Evolutionary conservation across 208 protist genomes (phyloP), one percentile per base, ranked within the genome.

Genomic region (Histomonas meleagridis): DNA sequence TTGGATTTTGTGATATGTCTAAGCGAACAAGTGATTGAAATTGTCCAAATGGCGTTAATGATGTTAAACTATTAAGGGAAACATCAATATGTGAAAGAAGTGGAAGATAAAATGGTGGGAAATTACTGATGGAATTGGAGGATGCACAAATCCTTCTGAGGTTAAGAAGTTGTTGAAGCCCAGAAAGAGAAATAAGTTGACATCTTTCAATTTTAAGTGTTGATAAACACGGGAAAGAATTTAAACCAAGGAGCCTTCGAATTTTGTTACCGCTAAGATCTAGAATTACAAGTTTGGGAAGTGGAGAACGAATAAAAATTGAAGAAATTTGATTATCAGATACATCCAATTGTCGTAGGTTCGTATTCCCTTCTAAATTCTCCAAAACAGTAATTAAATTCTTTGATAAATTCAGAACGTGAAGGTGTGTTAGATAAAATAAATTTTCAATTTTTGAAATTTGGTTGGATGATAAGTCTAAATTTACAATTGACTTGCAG

Each of bases 361-460:
- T 51, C 14, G 55, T 46, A 28, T 48, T 23, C 9, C 76, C 76
- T 86, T 86, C 76, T 0, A 86, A 28, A 55, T 86, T 86, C 55
- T 86, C 76, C 32, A 86, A 55, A 10, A 86, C 76, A 40, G 43
- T 18, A 38, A 86, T 86, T 86, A 40, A 28, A 55, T 86, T 86
- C n/a, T 49, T 26, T 38, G 76, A 86, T 14, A 86, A 46, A 55
- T 86, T 86, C 18, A 86, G 43, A 51, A 28, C 23, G 7, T 55
- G 46, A 32, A 86, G 46, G 1, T 86, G 40, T 0, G 23, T 3
- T 18, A 86, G 18, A 55, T 86, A 86, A 28, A 86, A 86, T 18
- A 86, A 16, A n/a, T 48, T 86, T 57, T 86, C 76, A 14, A 86
- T 86, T 86, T 86, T 86, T 55, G 18, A 14, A 26, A 86, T 86